Conservation (phyloP, 1,284 basidiomycete species). For the Mycena sp. region DNA sequence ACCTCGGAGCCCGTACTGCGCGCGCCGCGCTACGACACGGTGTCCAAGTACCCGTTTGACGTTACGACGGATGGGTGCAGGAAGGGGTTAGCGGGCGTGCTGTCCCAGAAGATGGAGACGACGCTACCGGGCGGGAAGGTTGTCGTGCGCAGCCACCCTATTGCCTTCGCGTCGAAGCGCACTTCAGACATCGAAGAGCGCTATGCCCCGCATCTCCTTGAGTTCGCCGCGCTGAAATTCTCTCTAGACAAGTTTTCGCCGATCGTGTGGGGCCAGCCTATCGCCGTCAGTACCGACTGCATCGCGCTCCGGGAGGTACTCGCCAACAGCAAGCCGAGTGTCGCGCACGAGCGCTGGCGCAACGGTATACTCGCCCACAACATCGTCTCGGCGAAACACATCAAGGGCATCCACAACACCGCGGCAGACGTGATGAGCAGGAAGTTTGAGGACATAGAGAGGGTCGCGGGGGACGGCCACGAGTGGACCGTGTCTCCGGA, state of each 20-base stretch:
- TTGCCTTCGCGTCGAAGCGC: too few species aligned
- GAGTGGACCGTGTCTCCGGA: constrained; percentile 36
- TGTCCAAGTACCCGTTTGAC: constrained; percentile 43
- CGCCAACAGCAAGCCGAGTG: constrained; percentile 16
- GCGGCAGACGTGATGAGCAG: constrained; percentile 38
- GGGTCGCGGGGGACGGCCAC: constrained; percentile 37
- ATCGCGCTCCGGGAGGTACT: constrained; percentile 38
- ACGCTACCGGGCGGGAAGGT: constrained; percentile 26
- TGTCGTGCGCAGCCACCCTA: too few species aligned
- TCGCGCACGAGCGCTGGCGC: too few species aligned
- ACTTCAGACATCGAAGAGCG: constrained; percentile 36
- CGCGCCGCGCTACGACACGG: constrained; percentile 25
- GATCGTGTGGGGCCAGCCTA: constrained; percentile 34
- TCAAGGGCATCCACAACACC: constrained; percentile 35
- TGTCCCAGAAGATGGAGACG: constrained; percentile 35
- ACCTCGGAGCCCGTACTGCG: constrained; percentile 40
- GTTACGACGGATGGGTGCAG: constrained; percentile 46
- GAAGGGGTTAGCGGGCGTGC: constrained; percentile 41
- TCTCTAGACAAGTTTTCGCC: constrained; percentile 22
- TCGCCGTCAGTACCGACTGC: constrained; percentile 43
- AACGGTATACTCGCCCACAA: too few species aligned
- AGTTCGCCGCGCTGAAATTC: constrained; percentile 43
- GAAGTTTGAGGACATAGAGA: constrained; percentile 9
- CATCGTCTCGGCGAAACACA: too few species aligned
- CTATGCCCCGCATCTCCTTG: constrained; percentile 42